Conservation (phyloP, 2,329 filamentous ascomycete species). For the Zalaria obscura region DNA sequence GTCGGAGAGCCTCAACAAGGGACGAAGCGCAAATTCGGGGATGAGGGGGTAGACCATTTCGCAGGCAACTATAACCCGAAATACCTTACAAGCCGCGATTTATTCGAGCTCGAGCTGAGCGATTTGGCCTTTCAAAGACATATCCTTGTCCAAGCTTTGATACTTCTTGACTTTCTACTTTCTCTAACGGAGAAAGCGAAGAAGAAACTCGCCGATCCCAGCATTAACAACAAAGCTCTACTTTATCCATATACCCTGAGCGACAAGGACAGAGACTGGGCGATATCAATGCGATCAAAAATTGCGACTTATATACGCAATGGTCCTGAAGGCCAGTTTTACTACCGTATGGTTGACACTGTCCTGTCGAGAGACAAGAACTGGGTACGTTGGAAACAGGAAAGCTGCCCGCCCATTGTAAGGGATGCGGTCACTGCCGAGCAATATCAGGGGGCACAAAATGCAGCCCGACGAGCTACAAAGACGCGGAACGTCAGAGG, state of each 20-base stretch:
- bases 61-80: conserved; percentile 84
- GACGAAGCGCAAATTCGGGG: conserved; percentile 50
- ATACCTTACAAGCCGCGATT: conserved; percentile 90
- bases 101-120: conserved; percentile 93
- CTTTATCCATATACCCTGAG: conserved; percentile 63
- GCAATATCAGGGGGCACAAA: conserved; percentile 56
- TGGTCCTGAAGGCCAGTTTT: conserved; percentile 76
- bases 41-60: conserved; percentile 40
- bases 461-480: conserved; percentile 49
- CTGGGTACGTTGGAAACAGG: conserved; percentile 97
- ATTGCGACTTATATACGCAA: conserved; percentile 76
- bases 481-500: conserved; percentile 45
- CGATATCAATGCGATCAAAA: conserved; percentile 55
- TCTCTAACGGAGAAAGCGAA: conserved; percentile 74
- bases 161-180: conserved; percentile 89
- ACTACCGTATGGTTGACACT: conserved; percentile 92
- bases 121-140: conserved; percentile 90
- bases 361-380: conserved; percentile 94
- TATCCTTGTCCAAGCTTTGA: conserved; percentile 86
- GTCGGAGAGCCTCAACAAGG: conserved; percentile 49
- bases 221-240: conserved; percentile 63
- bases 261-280: conserved; percentile 66
- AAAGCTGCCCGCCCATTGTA: conserved; percentile 80
- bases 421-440: conserved; percentile 54
- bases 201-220: conserved; percentile 56